phyloP scores from a whole-genome alignment of 2,329 filamentous ascomycete genomes.

The Ophiostoma ulmi region DNA sequence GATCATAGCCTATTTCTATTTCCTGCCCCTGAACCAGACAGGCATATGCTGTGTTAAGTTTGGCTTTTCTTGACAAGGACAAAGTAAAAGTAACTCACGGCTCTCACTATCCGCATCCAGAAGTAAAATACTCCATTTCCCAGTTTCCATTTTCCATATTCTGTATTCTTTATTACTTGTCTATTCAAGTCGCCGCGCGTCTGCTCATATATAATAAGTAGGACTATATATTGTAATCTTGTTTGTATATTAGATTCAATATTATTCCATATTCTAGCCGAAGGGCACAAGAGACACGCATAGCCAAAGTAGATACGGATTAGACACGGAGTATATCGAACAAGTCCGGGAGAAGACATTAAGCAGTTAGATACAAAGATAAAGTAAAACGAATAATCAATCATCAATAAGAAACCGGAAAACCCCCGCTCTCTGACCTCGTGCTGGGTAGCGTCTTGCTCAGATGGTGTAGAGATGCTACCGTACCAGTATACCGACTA shows the following conservation, averaged over 20 bases:
- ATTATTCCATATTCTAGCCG: neutral
- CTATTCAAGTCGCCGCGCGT: neutral
- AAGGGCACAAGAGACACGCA: neutral
- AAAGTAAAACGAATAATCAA: neutral
- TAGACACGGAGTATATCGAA: constrained; percentile 1
- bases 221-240: neutral
- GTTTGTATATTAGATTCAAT: neutral
- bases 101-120: neutral
- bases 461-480: neutral
- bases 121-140: no score
- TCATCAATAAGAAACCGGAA: neutral
- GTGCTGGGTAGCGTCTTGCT: neutral
- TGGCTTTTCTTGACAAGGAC: no score
- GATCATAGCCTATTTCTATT: constrained; percentile 2
- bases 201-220: neutral
- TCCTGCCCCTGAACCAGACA: constrained; percentile 2
- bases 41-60: neutral
- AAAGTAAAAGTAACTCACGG: neutral
- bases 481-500: neutral
- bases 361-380: no score
- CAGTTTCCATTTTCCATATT: no score
- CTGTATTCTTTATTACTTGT: no score
- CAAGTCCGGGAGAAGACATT: neutral
- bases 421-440: constrained; percentile 5
- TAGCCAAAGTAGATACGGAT: neutral